Base-by-base conservation (phyloP, 306 rosid species). In the Pachyrhizus erosus region DNA sequence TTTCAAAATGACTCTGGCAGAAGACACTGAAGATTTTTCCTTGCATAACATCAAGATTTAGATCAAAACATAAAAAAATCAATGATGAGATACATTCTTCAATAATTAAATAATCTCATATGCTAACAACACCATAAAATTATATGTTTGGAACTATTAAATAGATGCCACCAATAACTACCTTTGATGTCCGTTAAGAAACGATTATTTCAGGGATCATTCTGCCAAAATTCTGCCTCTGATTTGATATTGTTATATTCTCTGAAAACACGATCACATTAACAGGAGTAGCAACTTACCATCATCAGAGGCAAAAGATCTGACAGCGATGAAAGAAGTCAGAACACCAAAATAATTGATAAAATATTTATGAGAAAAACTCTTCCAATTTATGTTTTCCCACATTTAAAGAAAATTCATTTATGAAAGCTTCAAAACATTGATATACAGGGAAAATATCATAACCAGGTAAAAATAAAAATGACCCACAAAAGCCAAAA, bases 351-450 rank as follows among this genome's bases (percentile, higher is more conserved):
- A 82, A 64, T 7, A 75, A 66, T 66, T 43, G 52, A 82, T 70
- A 75, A 39, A 66, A 68, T 68, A 68, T 68, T 39, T 21, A 78
- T 9, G n/a, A 39, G 65, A 69, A 79, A 64, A 65, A 17, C 60
- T 57, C 77, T 74, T 51, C 45, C 71, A 34, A 27, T 80, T 72
- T 51, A 73, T 6, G 33, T 37, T 46, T 72, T 61, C 52, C 81
- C 78, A 48, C 66, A 17, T 43, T 71, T 54, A 58, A 60, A 76
- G 61, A 57, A 73, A 75, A 33, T 68, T 57, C 42, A 73, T 60
- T 54, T 40, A 79, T 72, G 69, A 60, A 70, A 61, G 69, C 86
- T 52, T 42, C 70, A 80, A 65, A 77, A 69, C 70, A 78, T 84
- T 84, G 69, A 31, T 77, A 86, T 65, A 51, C 17, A 75, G 24